These are phyloP conservation scores for Colletotrichum sp. DNA, from an alignment of 2,329 filamentous ascomycete species.

Conservation along the genomic window DNA sequence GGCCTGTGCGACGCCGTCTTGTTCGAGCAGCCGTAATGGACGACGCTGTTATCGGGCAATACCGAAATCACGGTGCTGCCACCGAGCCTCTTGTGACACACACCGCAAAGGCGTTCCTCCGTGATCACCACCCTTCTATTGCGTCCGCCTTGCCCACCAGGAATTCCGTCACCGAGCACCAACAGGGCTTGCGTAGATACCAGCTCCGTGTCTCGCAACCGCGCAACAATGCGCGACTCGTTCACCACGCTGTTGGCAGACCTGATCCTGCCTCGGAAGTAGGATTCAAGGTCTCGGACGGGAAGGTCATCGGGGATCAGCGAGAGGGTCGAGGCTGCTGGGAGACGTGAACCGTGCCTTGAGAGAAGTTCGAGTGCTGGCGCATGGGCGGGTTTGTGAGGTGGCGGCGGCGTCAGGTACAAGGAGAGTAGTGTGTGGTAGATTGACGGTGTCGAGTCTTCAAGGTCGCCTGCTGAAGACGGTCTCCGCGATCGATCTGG, in stretches of 20 bases:
- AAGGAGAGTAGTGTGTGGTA: constrained; percentile 91
- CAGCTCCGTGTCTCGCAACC: constrained; percentile 78
- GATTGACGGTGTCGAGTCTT: constrained; percentile 73
- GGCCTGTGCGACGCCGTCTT: constrained; percentile 45
- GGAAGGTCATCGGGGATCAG: constrained; percentile 84
- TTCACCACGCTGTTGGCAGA: constrained; percentile 83
- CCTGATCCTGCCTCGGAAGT: constrained; percentile 91
- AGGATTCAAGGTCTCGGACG: constrained; percentile 80
- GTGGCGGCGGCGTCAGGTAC: constrained; percentile 81
- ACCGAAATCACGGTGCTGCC: constrained; percentile 87
- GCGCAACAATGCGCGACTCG: constrained; percentile 78
- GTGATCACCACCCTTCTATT: constrained; percentile 77
- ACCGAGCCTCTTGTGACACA: constrained; percentile 92
- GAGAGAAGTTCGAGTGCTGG: constrained; percentile 89
- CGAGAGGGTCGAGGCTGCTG: constrained; percentile 83
- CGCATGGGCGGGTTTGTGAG: constrained; percentile 73
- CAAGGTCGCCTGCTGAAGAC: constrained; percentile 38
- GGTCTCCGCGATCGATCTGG: constrained; percentile 29
- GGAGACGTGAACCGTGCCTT: constrained; percentile 89
- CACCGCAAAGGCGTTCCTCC: constrained; percentile 88
- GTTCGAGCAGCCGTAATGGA: constrained; percentile 81
- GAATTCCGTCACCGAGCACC: constrained; percentile 72
- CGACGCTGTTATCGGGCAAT: constrained; percentile 80
- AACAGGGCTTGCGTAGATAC: constrained; percentile 78
- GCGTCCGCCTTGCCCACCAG: constrained; percentile 55